Percentiles rank a stretch among this genome's conserved stretches.
Evolutionary conservation across 805 yeast species (phyloP).

Genomic region (Pichia scutulata): DNA sequence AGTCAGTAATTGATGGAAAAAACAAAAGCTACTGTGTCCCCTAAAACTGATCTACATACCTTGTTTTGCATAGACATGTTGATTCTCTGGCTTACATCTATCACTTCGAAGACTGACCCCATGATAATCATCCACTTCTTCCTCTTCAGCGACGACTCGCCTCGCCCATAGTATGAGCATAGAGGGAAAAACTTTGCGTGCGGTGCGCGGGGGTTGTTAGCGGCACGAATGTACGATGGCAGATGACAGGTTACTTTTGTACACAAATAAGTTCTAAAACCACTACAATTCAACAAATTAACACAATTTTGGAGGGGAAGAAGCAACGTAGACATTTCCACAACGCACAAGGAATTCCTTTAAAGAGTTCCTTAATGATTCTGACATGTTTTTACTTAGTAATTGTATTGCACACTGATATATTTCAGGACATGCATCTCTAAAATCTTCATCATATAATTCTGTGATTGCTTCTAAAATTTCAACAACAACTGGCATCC

Average conservation of each 20-base stretch:
- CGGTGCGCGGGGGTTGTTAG: background rate
- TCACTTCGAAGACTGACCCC: background rate
- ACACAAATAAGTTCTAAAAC: background rate
- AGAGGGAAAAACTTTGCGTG: background rate
- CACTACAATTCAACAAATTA: conserved; percentile 1
- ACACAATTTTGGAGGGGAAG: background rate
- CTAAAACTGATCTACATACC: conserved; percentile 8
- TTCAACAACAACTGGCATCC: conserved; percentile 91
- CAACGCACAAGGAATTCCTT: conserved; percentile 49
- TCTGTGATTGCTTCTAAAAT: conserved; percentile 76
- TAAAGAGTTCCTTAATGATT: conserved; percentile 55
- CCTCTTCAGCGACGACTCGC: background rate
- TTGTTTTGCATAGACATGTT: conserved; percentile 18
- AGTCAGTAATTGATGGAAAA: background rate
- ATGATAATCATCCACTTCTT: background rate
- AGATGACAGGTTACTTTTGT: background rate
- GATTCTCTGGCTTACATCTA: background rate
- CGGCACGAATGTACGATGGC: background rate
- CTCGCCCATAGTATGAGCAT: background rate
- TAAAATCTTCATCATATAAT: conserved; percentile 68
- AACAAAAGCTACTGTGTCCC: background rate
- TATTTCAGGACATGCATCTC: conserved; percentile 47
- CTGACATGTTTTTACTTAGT: conserved; percentile 46
- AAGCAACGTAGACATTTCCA: conserved; percentile 33
- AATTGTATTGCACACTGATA: conserved; percentile 52